Percentiles rank a stretch among this genome's conserved stretches.
These are phyloP conservation scores for Pythium utonaiense DNA, from an alignment of 352 stramenopile genomes.

Conservation along the genomic window DNA sequence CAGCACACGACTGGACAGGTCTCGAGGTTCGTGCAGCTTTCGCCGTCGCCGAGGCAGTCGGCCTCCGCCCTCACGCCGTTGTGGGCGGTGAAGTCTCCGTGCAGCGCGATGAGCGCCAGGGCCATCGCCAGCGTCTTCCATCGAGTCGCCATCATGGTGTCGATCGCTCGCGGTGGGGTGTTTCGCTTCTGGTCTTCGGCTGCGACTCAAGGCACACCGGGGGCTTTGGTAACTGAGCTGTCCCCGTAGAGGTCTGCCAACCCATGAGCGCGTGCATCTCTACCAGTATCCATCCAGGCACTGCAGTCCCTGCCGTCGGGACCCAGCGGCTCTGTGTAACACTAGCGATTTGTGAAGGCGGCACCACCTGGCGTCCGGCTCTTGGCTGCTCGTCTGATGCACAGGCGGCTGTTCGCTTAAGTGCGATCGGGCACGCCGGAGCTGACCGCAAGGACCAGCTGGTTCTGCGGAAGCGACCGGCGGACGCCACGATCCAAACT, in stretches of 20 bases:
- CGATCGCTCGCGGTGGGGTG: neutral
- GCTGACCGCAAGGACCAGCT: constrained; percentile 3
- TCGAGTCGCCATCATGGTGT: constrained; percentile 3
- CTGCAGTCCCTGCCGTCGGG: neutral
- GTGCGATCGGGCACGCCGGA: neutral
- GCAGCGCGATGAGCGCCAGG: constrained; percentile 3
- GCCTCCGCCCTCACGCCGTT: constrained; percentile 2
- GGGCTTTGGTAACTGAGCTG: neutral
- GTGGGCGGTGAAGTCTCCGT: neutral
- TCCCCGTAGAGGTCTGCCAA: neutral
- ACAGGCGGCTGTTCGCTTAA: neutral
- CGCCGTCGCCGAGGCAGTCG: constrained; percentile 20
- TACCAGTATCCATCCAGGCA: constrained; percentile 2
- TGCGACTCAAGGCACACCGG: neutral
- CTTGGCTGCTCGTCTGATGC: neutral
- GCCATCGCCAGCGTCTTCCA: constrained; percentile 1
- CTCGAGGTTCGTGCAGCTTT: neutral
- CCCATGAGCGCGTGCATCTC: neutral
- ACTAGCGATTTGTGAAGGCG: neutral
- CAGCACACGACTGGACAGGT: constrained; percentile 16
- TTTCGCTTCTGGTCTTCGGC: neutral
- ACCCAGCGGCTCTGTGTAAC: neutral
- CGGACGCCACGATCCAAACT: neutral
- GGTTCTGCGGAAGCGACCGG: constrained; percentile 3
- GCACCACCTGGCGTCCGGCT: constrained; percentile 12